phyloP scores from a whole-genome alignment of 1,284 basidiomycete species.

The Irpex lacteus region DNA sequence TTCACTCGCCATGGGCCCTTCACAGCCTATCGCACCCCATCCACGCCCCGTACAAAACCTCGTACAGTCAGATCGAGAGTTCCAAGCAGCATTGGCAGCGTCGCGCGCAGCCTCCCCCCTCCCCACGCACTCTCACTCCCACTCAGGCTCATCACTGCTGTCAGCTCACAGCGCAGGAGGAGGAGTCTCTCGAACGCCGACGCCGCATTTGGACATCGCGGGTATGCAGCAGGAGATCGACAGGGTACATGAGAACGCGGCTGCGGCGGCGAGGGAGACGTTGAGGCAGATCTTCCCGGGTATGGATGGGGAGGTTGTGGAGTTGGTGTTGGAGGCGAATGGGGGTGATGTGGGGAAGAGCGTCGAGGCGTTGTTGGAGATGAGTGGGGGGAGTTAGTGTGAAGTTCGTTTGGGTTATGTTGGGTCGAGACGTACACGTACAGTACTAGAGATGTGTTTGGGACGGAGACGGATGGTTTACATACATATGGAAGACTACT shows the following conservation, averaged over 20 bases:
- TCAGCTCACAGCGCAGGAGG: constrained; percentile 33
- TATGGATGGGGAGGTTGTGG: constrained; percentile 78
- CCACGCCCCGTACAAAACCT: background rate
- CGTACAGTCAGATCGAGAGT: background rate
- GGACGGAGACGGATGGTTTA: no score
- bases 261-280: constrained; percentile 65
- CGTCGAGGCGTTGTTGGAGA: constrained; percentile 83
- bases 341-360: constrained; percentile 87
- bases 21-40: constrained; percentile 23
- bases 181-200: constrained; percentile 61
- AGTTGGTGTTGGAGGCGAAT: constrained; percentile 85
- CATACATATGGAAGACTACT: no score
- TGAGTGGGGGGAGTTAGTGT: constrained; percentile 46
- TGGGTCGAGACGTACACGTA: no score
- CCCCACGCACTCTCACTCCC: background rate
- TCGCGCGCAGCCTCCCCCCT: background rate
- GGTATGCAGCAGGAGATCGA: constrained; percentile 81
- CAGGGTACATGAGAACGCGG: constrained; percentile 65
- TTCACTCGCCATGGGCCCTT: constrained; percentile 37
- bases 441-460: no score
- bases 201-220: constrained; percentile 65
- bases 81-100: background rate
- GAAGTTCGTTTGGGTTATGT: background rate
- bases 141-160: background rate
- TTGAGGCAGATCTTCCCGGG: constrained; percentile 84